Evolutionary conservation across 1,139 yeast genomes (phyloP).

Genomic region (Blastobotrys persicus): DNA sequence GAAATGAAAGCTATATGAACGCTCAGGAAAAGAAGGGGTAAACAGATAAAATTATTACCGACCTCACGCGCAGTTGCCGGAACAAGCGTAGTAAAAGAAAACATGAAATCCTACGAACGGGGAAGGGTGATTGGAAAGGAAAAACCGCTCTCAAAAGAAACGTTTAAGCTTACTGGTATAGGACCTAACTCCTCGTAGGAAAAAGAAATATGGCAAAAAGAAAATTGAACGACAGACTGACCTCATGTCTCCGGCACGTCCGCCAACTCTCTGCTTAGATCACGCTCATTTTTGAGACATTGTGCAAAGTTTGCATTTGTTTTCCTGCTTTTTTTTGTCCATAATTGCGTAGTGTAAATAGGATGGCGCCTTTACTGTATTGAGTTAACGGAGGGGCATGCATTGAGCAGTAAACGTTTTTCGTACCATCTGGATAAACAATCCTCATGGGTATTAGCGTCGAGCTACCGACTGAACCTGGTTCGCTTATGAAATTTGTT

Average conservation of each 20-base stretch:
- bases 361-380: not conserved
- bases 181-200: no score
- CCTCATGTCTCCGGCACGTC: not conserved
- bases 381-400: not conserved
- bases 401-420: not conserved
- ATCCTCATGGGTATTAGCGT: not conserved
- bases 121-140: not conserved
- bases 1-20: conserved; percentile 7
- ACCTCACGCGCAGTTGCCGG: conserved; percentile 9
- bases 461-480: no score
- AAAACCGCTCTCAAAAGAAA: conserved; percentile 2
- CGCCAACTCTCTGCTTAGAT: not conserved
- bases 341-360: not conserved
- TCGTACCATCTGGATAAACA: not conserved
- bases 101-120: not conserved
- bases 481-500: not conserved
- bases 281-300: not conserved
- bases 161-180: conserved; percentile 2
- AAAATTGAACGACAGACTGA: not conserved
- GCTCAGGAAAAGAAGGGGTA: conserved; percentile 6
- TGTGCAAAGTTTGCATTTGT: not conserved
- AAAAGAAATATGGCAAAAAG: not conserved
- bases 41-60: conserved; percentile 8
- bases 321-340: not conserved
- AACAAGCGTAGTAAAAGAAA: conserved; percentile 7